Conservation (phyloP, 2,329 filamentous ascomycete genomes). For the Leptographium radiaticola region DNA sequence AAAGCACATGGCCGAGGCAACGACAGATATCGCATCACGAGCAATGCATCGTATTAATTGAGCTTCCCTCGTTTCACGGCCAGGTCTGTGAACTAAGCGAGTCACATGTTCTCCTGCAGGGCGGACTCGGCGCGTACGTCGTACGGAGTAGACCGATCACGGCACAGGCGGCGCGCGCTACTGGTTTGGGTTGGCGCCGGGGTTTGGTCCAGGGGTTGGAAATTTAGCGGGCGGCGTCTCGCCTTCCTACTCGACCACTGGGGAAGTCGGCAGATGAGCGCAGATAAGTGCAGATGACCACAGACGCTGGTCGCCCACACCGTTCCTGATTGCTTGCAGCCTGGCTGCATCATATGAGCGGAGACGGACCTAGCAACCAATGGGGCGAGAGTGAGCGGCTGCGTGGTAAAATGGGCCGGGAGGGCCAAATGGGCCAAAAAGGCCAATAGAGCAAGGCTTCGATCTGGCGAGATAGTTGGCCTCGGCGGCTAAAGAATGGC, state of each 20-base stretch:
- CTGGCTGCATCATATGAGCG: background rate
- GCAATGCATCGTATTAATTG: background rate
- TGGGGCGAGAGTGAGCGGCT: background rate
- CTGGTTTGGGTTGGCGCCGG: background rate
- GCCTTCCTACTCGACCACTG: background rate
- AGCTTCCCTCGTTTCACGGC: background rate
- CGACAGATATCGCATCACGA: background rate
- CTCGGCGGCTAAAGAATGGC: background rate
- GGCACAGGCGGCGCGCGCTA: background rate
- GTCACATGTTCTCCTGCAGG: too few species aligned
- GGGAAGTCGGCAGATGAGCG: background rate
- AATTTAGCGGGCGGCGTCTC: background rate
- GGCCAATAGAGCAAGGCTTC: background rate
- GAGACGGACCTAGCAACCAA: background rate
- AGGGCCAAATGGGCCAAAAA: too few species aligned
- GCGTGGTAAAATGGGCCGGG: background rate
- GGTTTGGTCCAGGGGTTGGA: background rate
- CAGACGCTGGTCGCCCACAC: too few species aligned
- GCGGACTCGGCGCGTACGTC: too few species aligned
- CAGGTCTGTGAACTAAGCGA: background rate
- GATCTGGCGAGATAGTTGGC: background rate
- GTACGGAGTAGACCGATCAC: too few species aligned
- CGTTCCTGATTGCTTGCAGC: background rate
- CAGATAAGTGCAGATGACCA: too few species aligned
- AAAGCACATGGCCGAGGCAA: background rate